Conservation (phyloP, 2,329 filamentous ascomycete species). For the Macrophomina phaseolina region DNA sequence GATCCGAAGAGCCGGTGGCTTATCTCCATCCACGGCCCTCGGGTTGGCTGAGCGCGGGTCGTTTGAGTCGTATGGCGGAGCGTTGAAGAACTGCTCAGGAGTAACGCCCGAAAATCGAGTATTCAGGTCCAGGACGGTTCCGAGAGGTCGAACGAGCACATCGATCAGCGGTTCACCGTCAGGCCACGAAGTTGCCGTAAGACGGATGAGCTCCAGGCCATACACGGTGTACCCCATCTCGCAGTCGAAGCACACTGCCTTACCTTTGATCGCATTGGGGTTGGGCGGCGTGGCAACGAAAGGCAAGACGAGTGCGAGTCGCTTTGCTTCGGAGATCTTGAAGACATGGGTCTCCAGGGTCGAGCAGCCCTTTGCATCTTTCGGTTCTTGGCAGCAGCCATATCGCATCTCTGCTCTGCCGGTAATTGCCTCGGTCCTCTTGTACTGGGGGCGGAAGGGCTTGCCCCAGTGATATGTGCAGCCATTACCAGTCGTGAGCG, state of each 20-base stretch:
- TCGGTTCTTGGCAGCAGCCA: constrained; percentile 76
- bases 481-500: constrained; percentile 74
- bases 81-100: constrained; percentile 74
- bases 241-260: constrained; percentile 87
- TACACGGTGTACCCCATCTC: constrained; percentile 96
- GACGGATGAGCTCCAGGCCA: constrained; percentile 85
- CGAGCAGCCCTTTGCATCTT: constrained; percentile 81
- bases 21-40: constrained; percentile 32
- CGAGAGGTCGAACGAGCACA: constrained; percentile 81
- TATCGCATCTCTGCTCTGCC: constrained; percentile 55
- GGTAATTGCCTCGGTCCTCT: constrained; percentile 55
- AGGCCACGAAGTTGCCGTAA: constrained; percentile 91
- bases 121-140: constrained; percentile 87
- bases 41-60: constrained; percentile 12
- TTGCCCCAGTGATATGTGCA: constrained; percentile 85
- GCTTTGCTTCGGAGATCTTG: constrained; percentile 76
- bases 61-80: constrained; percentile 46
- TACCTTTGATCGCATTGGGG: constrained; percentile 44
- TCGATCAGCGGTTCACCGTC: constrained; percentile 76
- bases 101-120: constrained; percentile 89
- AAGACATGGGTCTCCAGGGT: constrained; percentile 79
- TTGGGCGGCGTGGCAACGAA: constrained; percentile 80
- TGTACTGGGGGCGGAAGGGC: constrained; percentile 61
- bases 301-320: constrained; percentile 78
- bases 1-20: constrained; percentile 62